A percentile compares a stretch with the other conserved stretches of the same genome.
Evolutionary conservation across 139 green algal species (phyloP).

Genomic region (Chlamydomonas schloesseri): DNA sequence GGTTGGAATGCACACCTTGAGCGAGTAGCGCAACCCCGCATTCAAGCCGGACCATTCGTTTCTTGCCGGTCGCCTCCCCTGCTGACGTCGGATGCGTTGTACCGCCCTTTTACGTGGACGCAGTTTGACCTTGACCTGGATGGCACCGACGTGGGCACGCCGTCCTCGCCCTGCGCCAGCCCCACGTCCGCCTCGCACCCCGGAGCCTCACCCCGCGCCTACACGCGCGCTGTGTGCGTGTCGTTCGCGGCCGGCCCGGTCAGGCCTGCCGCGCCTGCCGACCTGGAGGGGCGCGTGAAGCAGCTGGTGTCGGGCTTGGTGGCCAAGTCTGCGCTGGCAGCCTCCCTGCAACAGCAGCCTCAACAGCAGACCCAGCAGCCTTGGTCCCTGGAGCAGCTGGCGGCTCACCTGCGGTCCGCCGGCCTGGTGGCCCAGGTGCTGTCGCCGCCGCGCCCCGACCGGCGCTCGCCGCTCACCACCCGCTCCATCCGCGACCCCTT

Average conservation of each 20-base stretch:
- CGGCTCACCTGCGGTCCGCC: neutral
- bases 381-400: neutral
- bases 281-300: neutral
- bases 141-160: neutral
- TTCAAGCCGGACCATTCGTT: too few relatives aligned
- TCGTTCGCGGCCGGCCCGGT: neutral
- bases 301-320: neutral
- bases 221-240: constrained; percentile 7
- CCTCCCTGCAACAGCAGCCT: too few relatives aligned
- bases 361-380: too few relatives aligned
- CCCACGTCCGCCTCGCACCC: too few relatives aligned
- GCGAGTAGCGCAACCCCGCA: too few relatives aligned
- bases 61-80: too few relatives aligned
- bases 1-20: too few relatives aligned
- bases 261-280: too few relatives aligned
- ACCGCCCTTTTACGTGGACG: too few relatives aligned
- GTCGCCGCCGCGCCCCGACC: neutral
- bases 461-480: neutral
- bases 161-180: too few relatives aligned
- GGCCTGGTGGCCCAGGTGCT: neutral
- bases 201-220: neutral
- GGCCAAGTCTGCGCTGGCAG: too few relatives aligned
- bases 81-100: too few relatives aligned
- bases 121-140: neutral
- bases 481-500: constrained; percentile 28